Base-by-base conservation (phyloP, 2,329 filamentous ascomycete genomes). In the Penicillium glabrum region DNA sequence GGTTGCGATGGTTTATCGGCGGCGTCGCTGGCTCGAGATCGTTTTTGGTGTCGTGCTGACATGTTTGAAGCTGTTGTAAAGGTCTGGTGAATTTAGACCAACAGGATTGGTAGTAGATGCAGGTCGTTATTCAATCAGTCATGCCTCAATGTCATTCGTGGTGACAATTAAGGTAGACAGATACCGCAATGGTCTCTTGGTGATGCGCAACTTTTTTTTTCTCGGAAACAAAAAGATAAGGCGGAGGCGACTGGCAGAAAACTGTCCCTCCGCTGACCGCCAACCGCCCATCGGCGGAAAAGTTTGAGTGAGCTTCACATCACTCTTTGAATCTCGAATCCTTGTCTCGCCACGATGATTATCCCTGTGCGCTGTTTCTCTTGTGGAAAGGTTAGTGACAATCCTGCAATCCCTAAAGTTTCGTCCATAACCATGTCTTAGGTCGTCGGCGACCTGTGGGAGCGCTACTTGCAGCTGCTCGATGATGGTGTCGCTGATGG, bases 321-420 rank as follows among this genome's bases (percentile, higher is more conserved):
- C 35, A 46, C 39, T 11, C 13, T 19, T 13, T 41, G 39, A 41
- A 6, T 53, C 27, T 47, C 45, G 11, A 3, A 43, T 55, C 50
- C 27, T 57, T 16, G 6, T 37, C 37, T 46, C 29, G 50, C 31
- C 52, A 53, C 57, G 50, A 99, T 99, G 95, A 99, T 99, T 78
- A 98, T 99, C 67, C 95, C 95, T 3, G 91, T 99, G 65, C 91
- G 95, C 67, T 99, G 95, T 81, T 99, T 99, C 79, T 98, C 95
- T 57, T 99, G 95, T 77, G 95, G 95, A 77, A 99, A 99, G 90
- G 95, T 96, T 19, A 49, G 46, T 37, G 13, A 7, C 19, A 19
- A 48, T 64, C 41, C 54, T 44, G 39, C 56, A 54, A 53, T 59
- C 21, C 52, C 56, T 54, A 26, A 58, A 26, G 19, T 3, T 10